Percentiles rank a stretch among this genome's conserved stretches.
Conservation (phyloP, 2,329 filamentous ascomycete genomes). For the Botryotinia calthae region DNA sequence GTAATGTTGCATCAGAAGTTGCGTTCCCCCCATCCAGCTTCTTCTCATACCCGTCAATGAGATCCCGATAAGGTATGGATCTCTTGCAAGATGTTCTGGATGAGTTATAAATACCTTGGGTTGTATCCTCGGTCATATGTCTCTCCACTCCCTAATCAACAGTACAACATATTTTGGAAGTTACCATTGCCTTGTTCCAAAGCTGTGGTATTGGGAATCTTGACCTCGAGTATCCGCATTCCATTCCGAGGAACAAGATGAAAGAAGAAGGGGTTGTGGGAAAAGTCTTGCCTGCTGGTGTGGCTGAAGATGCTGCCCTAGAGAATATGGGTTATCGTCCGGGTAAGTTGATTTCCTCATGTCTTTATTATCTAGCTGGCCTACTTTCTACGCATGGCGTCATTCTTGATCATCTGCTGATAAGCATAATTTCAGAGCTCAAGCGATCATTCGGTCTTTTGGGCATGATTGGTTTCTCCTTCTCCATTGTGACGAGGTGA, state of each 20-base stretch:
- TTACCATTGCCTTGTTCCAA: conserved; percentile 1
- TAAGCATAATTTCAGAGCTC: conserved; percentile 44
- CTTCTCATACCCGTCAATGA: conserved; percentile 17
- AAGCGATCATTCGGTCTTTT: conserved; percentile 54
- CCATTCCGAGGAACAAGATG: conserved; percentile 16
- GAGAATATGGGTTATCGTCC: conserved; percentile 32
- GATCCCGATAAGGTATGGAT: conserved; percentile 19
- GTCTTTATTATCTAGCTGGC: neutral
- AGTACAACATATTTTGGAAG: conserved; percentile 14
- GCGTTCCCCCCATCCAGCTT: neutral
- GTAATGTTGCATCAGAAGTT: conserved; percentile 16
- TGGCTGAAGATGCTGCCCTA: conserved; percentile 28
- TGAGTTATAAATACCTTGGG: conserved; percentile 17
- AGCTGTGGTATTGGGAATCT: conserved; percentile 8
- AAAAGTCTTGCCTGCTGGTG: conserved; percentile 23
- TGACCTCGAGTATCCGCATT: conserved; percentile 16
- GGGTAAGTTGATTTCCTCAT: conserved; percentile 23
- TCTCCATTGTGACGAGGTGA: conserved; percentile 54
- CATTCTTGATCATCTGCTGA: conserved; percentile 13
- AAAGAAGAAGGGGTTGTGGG: conserved; percentile 7
- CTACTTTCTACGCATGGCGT: conserved; percentile 2
- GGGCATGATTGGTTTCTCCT: conserved; percentile 59
- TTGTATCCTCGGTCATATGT: conserved; percentile 17
- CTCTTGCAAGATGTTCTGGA: neutral
- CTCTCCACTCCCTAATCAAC: conserved; percentile 9